phyloP scores from a whole-genome alignment of 257 asterid species.

The Solanum paucissectum region DNA sequence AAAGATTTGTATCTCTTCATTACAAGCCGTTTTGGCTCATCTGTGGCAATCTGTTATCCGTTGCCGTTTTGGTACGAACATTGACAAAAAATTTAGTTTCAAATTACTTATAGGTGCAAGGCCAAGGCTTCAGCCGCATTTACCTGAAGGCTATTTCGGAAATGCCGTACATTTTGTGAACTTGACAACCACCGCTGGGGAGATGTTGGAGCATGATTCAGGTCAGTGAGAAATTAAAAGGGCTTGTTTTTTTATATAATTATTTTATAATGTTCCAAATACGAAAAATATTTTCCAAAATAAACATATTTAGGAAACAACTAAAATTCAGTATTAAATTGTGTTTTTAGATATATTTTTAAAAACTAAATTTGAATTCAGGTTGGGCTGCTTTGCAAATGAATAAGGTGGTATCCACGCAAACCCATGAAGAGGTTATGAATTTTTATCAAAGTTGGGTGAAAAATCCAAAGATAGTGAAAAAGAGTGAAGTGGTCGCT shows the following conservation, averaged over 20 bases:
- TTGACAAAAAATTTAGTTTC: background rate
- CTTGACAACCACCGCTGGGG: background rate
- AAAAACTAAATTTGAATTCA: background rate
- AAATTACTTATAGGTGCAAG: constrained; percentile 12
- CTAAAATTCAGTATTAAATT: no score
- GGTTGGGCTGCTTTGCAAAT: constrained; percentile 21
- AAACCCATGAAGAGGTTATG: background rate
- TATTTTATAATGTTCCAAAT: no score
- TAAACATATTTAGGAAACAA: no score
- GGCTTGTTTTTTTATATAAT: background rate
- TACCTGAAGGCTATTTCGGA: constrained; percentile 35
- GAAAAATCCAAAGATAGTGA: background rate
- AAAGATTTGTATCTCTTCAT: constrained; percentile 17
- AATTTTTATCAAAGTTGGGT: constrained; percentile 14
- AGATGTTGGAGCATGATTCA: background rate
- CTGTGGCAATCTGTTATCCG: constrained; percentile 21
- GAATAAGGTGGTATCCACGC: constrained; percentile 7
- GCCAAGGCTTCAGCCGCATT: constrained; percentile 18
- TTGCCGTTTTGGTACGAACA: background rate
- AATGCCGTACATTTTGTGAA: background rate
- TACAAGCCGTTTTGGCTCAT: constrained; percentile 36
- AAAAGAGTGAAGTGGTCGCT: background rate
- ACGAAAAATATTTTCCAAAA: no score
- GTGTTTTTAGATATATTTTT: no score
- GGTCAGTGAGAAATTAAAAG: background rate